A percentile compares a stretch with the other conserved stretches of the same genome.
Conservation (phyloP, 805 yeast species). For the Yarrowia bubula region DNA sequence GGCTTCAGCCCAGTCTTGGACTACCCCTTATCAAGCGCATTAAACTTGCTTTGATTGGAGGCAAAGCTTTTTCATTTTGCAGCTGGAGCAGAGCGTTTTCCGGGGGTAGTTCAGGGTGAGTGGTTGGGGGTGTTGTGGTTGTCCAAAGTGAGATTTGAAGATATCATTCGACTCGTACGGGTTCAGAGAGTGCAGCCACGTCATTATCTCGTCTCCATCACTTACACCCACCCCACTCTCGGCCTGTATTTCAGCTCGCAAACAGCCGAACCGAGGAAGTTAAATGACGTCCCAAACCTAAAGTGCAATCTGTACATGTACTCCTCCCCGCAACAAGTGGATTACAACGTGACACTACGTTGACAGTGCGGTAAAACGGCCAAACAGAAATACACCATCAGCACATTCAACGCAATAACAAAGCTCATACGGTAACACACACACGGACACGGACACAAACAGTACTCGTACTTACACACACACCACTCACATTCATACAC, state of each 20-base stretch:
- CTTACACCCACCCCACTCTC: too few species aligned
- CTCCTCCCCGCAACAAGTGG: constrained; percentile 15
- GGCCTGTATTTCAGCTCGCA: too few species aligned
- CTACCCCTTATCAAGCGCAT: neutral
- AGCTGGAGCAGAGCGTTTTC: neutral
- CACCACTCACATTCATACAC: neutral
- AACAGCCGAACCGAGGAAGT: constrained; percentile 22
- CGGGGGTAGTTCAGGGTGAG: neutral
- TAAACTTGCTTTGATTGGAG: constrained; percentile 16
- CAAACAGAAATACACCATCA: neutral
- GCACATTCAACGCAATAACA: neutral
- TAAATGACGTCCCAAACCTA: constrained; percentile 12
- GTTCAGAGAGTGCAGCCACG: neutral
- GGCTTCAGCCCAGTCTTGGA: too few species aligned
- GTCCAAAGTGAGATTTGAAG: neutral
- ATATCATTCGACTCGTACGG: neutral
- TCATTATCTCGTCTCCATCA: neutral
- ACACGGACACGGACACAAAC: neutral
- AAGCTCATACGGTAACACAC: neutral
- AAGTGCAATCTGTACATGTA: constrained; percentile 5
- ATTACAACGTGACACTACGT: neutral
- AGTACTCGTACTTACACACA: neutral
- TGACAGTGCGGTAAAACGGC: neutral
- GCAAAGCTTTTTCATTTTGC: constrained; percentile 7
- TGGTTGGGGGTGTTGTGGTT: neutral